Percentiles rank a stretch among this genome's conserved stretches.
Conservation (phyloP, 1,284 basidiomycete species). For the Athelia psychrophila region DNA sequence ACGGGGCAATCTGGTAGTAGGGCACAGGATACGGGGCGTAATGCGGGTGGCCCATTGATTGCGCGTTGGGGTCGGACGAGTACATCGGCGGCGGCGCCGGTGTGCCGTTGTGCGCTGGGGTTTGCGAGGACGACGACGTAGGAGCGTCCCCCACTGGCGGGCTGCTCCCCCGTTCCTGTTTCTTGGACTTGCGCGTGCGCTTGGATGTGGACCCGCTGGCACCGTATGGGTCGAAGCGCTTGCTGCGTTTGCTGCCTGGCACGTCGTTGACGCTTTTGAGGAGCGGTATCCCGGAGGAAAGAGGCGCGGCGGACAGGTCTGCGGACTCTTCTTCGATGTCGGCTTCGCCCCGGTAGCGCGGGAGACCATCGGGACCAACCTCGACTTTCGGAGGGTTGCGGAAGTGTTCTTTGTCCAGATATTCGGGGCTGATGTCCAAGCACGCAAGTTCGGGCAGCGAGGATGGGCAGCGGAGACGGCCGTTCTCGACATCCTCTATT, state of each 20-base stretch:
- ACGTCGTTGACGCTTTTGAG: constrained; percentile 43
- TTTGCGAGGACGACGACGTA: not conserved
- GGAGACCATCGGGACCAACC: constrained; percentile 76
- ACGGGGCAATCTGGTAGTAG: constrained; percentile 5
- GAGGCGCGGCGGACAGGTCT: constrained; percentile 42
- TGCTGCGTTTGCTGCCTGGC: constrained; percentile 38
- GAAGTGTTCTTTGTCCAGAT: constrained; percentile 89
- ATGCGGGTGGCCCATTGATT: constrained; percentile 10
- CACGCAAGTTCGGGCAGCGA: constrained; percentile 86
- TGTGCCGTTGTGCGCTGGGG: constrained; percentile 3
- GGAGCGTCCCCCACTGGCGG: constrained; percentile 6
- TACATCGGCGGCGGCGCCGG: constrained; percentile 9
- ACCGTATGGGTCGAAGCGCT: constrained; percentile 54
- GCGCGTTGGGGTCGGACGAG: constrained; percentile 13
- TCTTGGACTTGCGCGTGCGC: constrained; percentile 29
- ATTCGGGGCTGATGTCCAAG: constrained; percentile 85
- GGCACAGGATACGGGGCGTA: constrained; percentile 19
- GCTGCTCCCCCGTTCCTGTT: constrained; percentile 10
- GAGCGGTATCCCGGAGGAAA: constrained; percentile 51
- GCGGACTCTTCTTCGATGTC: constrained; percentile 59
- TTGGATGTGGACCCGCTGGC: constrained; percentile 21
- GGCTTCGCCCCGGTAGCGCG: constrained; percentile 78
- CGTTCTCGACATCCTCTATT: constrained; percentile 86
- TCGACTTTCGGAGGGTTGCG: constrained; percentile 88
- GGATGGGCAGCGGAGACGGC: constrained; percentile 85